These are phyloP conservation scores for Flaveria floridana DNA, from an alignment of 140 eudicot genomes.

Conservation along the genomic window DNA sequence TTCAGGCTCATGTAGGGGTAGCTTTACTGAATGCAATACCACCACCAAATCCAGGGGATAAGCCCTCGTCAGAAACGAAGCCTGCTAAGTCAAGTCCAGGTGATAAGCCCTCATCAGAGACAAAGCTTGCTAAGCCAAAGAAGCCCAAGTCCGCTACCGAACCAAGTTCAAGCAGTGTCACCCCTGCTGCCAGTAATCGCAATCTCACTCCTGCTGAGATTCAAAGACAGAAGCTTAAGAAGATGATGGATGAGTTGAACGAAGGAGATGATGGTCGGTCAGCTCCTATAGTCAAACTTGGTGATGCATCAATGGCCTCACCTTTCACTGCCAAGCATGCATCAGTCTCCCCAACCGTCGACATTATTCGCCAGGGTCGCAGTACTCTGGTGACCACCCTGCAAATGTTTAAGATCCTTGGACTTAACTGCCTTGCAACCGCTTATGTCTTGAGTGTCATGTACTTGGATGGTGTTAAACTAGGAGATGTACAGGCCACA, in stretches of 20 bases:
- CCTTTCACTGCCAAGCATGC: constrained; percentile 95
- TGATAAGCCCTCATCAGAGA: constrained; percentile 51
- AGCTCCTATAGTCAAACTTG: constrained; percentile 83
- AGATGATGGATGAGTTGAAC: constrained; percentile 70
- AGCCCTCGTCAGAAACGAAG: constrained; percentile 50
- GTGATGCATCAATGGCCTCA: constrained; percentile 98
- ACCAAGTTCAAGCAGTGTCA: constrained; percentile 41
- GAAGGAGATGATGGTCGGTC: constrained; percentile 81
- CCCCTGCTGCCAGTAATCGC: constrained; percentile 51
- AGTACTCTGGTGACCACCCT: constrained; percentile 89
- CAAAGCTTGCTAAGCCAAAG: constrained; percentile 43
- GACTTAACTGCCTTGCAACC: constrained; percentile 91
- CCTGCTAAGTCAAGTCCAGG: constrained; percentile 33
- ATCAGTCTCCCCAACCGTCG: constrained; percentile 79
- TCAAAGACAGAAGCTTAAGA: constrained; percentile 70
- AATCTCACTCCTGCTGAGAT: constrained; percentile 71
- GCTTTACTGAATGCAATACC: constrained; percentile 80
- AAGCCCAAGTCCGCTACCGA: constrained; percentile 52
- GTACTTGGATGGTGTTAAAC: constrained; percentile 83
- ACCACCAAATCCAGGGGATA: constrained; percentile 45
- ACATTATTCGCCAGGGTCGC: constrained; percentile 90
- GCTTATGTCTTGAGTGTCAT: constrained; percentile 84
- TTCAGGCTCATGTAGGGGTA: constrained; percentile 88
- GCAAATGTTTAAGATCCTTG: constrained; percentile 95
- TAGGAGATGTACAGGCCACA: constrained; percentile 92